A percentile compares a stretch with the other conserved stretches of the same genome.
Conservation (phyloP, 179 eudicot species). For the Camellia oleifera region DNA sequence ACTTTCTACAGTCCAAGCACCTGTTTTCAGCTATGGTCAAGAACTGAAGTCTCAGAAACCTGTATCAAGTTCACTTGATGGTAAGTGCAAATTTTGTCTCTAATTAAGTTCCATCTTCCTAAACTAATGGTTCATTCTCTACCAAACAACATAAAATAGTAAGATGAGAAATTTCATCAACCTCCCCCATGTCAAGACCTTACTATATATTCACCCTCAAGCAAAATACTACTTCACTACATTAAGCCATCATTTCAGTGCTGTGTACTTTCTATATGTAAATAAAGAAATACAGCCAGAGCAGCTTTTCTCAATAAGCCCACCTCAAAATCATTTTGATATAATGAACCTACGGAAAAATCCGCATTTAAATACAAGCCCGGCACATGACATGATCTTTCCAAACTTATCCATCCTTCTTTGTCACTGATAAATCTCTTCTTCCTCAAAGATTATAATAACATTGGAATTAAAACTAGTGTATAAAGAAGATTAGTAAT, state of each 20-base stretch:
- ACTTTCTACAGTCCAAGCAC: conserved; percentile 17
- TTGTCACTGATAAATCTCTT: neutral
- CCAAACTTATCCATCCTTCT: neutral
- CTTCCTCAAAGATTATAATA: neutral
- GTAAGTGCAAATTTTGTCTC: conserved; percentile 15
- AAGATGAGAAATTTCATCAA: neutral
- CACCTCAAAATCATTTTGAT: neutral
- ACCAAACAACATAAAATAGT: neutral
- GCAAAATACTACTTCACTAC: neutral
- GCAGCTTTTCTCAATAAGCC: neutral
- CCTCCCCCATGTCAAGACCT: neutral
- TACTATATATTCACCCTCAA: neutral
- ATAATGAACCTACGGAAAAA: neutral
- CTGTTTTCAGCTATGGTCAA: conserved; percentile 22
- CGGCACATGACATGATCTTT: neutral
- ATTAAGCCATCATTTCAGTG: neutral
- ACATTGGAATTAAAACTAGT: neutral
- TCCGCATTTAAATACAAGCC: neutral
- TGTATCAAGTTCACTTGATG: conserved; percentile 26
- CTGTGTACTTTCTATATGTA: neutral
- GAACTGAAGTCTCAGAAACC: conserved; percentile 27
- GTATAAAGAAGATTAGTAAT: neutral
- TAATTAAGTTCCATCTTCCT: neutral
- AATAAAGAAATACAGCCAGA: neutral
- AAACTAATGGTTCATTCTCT: neutral